Base-by-base conservation (phyloP, 257 asterid species). In the Solanum piurae region DNA sequence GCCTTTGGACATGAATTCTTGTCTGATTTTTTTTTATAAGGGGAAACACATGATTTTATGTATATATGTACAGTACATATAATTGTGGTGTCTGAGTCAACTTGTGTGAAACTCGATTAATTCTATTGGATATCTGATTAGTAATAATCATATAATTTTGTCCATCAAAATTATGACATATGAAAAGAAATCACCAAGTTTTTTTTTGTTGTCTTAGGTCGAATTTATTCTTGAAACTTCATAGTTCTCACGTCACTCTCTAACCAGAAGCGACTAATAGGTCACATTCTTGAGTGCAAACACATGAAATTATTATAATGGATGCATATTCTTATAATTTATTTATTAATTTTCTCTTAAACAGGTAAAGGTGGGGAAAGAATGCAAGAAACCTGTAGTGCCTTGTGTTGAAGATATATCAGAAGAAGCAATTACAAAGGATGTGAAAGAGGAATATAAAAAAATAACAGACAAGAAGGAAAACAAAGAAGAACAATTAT, bases 341-440 rank as follows among this genome's bases (percentile, higher is more conserved):
- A 76, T 77, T 77, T 77, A 77, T 8, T 77, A 79, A 44, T 25
- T 5, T 42, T 87, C 40, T 73, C 20, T 60, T 66, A 46, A 87
- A 14, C 83, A 20, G 86, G 83, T 6, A 89, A 89, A 87, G 85
- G 85, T 34, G 76, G 79, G 52, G 77, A 69, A 72, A 55, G 87
- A 89, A 33, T 38, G 58, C 25, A 72, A 52, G 60, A 23, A 16
- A 52, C 2, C 6, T 25, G 1, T 69, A 1, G 44, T 34, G 27
- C 23, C 83, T 23, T 31, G 75, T 3, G 75, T 7, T 1, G 68
- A 68, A 36, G 87, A 75, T 10, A 33, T 37, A 12, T 38, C 4
- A 14, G 79, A 37, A 18, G 88, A 5, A 18, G 79, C 42, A 6
- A 73, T 36, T 36, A 74, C 7, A 9, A 68, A 37, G 36, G 64